Percentiles rank a stretch among this genome's conserved stretches.
Conservation (phyloP, 225 moss, liverwort and hornwort species). For the Neckera pumila region DNA sequence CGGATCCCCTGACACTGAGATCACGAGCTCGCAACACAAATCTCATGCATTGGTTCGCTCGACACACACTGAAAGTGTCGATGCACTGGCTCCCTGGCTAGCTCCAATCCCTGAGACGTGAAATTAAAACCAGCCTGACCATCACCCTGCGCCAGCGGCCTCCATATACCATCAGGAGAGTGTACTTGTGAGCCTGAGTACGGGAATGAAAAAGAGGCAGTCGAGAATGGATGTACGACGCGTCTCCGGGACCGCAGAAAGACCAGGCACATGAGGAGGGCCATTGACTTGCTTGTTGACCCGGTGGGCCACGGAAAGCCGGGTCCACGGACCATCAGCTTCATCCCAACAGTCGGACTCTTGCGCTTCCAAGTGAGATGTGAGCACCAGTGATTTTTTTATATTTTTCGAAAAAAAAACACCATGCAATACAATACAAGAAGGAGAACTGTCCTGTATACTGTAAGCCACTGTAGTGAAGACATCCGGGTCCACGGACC, state of each 20-base stretch:
- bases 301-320: neutral
- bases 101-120: neutral
- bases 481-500: neutral
- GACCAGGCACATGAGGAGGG: neutral
- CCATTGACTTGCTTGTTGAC: constrained; percentile 10
- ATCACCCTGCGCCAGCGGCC: neutral
- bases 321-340: neutral
- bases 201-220: neutral
- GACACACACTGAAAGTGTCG: neutral
- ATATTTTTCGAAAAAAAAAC: neutral
- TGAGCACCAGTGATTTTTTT: no score
- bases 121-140: neutral
- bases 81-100: neutral
- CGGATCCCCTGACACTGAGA: neutral
- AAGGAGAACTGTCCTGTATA: neutral
- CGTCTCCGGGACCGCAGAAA: neutral
- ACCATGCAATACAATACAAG: neutral
- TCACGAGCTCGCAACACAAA: neutral
- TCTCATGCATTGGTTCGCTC: neutral
- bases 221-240: neutral
- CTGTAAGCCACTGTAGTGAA: neutral
- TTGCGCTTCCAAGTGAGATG: neutral
- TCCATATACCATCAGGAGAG: neutral
- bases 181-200: neutral
- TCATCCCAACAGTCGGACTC: neutral